Evolutionary conservation across 2,329 filamentous ascomycete species (phyloP).

Genomic region (Penicillium sp.): DNA sequence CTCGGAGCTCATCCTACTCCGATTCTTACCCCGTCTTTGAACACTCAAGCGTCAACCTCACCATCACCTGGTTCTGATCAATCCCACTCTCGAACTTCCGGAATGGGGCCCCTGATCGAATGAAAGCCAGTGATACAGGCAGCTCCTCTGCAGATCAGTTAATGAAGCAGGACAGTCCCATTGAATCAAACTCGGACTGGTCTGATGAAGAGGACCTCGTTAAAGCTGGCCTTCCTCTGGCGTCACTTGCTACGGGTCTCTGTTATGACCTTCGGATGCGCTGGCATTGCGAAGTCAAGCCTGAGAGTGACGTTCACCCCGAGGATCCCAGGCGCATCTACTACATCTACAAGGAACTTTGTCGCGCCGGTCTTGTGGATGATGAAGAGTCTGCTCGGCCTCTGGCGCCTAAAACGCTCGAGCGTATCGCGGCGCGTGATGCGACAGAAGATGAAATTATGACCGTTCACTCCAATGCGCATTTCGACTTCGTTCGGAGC

Average conservation of each 20-base stretch:
- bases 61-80: conserved; percentile 14
- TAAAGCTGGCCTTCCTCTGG: conserved; percentile 47
- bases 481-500: conserved; percentile 75
- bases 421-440: conserved; percentile 73
- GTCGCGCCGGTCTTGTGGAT: conserved; percentile 75
- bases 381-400: conserved; percentile 54
- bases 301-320: conserved; percentile 74
- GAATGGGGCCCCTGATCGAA: conserved; percentile 23
- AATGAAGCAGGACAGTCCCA: conserved; percentile 34
- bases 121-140: conserved; percentile 30
- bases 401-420: conserved; percentile 57
- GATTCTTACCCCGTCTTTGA: conserved; percentile 24
- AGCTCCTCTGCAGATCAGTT: conserved; percentile 22
- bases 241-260: conserved; percentile 68
- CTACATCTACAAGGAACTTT: conserved; percentile 88
- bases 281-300: conserved; percentile 82
- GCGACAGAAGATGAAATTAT: conserved; percentile 80
- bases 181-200: conserved; percentile 45
- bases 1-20: conserved; percentile 23
- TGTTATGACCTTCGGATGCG: conserved; percentile 97
- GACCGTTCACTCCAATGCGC: conserved; percentile 73
- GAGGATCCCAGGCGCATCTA: conserved; percentile 93
- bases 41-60: conserved; percentile 11
- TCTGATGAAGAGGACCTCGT: conserved; percentile 37
- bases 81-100: conserved; percentile 10